Evolutionary conservation across 2,329 filamentous ascomycete genomes (phyloP).

Genomic region (Xylariaceae sp.): DNA sequence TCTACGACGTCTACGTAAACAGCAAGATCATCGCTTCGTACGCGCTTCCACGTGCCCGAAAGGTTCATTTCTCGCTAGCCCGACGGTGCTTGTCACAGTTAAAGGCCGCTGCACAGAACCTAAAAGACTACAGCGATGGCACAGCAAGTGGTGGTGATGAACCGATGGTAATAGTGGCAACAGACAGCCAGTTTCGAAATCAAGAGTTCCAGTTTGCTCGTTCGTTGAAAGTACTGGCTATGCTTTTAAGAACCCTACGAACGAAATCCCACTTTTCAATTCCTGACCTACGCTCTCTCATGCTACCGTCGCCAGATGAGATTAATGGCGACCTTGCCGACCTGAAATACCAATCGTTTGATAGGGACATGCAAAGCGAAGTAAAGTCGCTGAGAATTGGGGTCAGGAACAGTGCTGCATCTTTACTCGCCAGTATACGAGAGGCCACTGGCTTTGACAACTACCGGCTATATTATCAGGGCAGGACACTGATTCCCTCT

Average conservation of each 20-base stretch:
- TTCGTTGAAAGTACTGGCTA: conserved; percentile 65
- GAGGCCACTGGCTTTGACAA: conserved; percentile 73
- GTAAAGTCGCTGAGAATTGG: conserved; percentile 65
- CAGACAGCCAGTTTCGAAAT: conserved; percentile 46
- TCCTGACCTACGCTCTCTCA: conserved; percentile 54
- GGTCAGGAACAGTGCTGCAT: conserved; percentile 65
- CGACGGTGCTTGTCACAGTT: conserved; percentile 71
- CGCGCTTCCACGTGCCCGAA: conserved; percentile 48
- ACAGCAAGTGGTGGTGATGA: conserved; percentile 47
- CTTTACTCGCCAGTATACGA: conserved; percentile 65
- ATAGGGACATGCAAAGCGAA: conserved; percentile 57
- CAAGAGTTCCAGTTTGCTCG: conserved; percentile 65
- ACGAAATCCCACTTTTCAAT: conserved; percentile 58
- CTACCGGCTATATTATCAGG: conserved; percentile 70
- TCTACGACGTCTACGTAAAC: conserved; percentile 67
- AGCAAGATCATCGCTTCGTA: conserved; percentile 50
- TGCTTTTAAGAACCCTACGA: conserved; percentile 65
- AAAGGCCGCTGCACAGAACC: conserved; percentile 56
- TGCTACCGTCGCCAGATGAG: conserved; percentile 49
- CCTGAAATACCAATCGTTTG: conserved; percentile 73
- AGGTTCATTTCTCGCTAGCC: conserved; percentile 67
- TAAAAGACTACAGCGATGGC: conserved; percentile 50
- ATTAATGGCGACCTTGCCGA: conserved; percentile 63
- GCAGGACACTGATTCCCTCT: conserved; percentile 61
- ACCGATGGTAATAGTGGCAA: conserved; percentile 49